phyloP scores from a whole-genome alignment of 2,329 filamentous ascomycete genomes.

The Fusarium temperatum region DNA sequence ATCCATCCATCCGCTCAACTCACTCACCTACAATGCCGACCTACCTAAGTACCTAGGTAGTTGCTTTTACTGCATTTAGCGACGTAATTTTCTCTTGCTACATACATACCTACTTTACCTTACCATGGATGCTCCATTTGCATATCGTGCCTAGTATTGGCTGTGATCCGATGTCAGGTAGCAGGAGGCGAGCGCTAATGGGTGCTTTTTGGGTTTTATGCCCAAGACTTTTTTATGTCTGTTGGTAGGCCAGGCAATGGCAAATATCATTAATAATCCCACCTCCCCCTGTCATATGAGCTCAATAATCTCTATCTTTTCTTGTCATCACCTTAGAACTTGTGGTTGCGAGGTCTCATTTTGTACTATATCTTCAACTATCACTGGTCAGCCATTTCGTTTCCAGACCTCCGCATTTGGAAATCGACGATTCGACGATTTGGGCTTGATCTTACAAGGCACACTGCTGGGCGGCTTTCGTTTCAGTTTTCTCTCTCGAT shows the following conservation, averaged over 20 bases:
- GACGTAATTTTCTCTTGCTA: neutral
- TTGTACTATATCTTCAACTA: neutral
- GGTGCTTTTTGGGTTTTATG: neutral
- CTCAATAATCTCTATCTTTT: neutral
- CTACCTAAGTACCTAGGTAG: neutral
- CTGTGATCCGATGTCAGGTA: neutral
- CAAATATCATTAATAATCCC: conserved; percentile 13
- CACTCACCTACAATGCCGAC: neutral
- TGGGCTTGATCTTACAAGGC: neutral
- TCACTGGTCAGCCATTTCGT: neutral
- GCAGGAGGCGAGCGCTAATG: neutral
- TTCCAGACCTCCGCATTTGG: neutral
- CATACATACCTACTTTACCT: neutral
- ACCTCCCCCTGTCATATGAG: conserved; percentile 1
- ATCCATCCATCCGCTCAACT: neutral
- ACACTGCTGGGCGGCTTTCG: neutral
- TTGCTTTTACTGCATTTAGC: conserved; percentile 6
- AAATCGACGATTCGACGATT: neutral
- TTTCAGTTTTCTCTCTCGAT: neutral
- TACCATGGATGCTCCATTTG: neutral
- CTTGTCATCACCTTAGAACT: neutral
- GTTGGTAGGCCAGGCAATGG: neutral
- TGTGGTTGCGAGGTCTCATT: neutral
- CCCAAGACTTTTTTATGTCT: neutral
- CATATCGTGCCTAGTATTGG: conserved; percentile 6